Conservation (phyloP, 495 filamentous ascomycete species). For the Cercophora samala region DNA sequence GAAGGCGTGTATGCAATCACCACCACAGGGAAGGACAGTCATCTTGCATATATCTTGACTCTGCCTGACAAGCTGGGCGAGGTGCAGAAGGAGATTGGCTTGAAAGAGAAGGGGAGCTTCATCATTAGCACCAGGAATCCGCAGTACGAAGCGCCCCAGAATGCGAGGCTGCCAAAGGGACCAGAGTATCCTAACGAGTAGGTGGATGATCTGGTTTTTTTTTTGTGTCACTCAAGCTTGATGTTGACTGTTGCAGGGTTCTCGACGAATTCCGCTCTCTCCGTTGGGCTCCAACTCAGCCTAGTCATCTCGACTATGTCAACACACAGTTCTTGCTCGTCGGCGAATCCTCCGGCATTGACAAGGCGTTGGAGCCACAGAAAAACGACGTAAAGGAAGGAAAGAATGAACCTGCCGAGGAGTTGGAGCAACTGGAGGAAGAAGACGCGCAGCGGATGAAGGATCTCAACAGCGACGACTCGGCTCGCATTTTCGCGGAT, state of each 20-base stretch:
- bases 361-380: slow-evolving; percentile 58
- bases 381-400: slow-evolving; percentile 54
- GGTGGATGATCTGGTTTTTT: slow-evolving; percentile 32
- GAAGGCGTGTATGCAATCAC: slow-evolving; percentile 89
- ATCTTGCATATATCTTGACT: slow-evolving; percentile 80
- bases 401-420: slow-evolving; percentile 58
- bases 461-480: slow-evolving; percentile 35
- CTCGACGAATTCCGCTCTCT: slow-evolving; percentile 69
- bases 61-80: slow-evolving; percentile 67
- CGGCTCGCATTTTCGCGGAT: slow-evolving; percentile 42
- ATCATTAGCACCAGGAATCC: slow-evolving; percentile 81
- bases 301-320: slow-evolving; percentile 72
- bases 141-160: slow-evolving; percentile 58
- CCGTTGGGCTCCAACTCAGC: slow-evolving; percentile 70
- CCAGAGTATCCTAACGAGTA: slow-evolving; percentile 74
- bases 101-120: slow-evolving; percentile 71
- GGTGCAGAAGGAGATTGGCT: slow-evolving; percentile 73
- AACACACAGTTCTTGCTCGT: slow-evolving; percentile 82
- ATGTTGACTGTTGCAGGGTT: slow-evolving; percentile 39
- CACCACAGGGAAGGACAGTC: slow-evolving; percentile 64
- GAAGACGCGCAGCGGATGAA: slow-evolving; percentile 44
- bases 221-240: not conserved
- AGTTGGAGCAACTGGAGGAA: slow-evolving; percentile 44
- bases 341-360: slow-evolving; percentile 64
- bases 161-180: slow-evolving; percentile 59